Evolutionary conservation across 352 stramenopile genomes (phyloP).

Genomic region (Globisporangium spinosum): DNA sequence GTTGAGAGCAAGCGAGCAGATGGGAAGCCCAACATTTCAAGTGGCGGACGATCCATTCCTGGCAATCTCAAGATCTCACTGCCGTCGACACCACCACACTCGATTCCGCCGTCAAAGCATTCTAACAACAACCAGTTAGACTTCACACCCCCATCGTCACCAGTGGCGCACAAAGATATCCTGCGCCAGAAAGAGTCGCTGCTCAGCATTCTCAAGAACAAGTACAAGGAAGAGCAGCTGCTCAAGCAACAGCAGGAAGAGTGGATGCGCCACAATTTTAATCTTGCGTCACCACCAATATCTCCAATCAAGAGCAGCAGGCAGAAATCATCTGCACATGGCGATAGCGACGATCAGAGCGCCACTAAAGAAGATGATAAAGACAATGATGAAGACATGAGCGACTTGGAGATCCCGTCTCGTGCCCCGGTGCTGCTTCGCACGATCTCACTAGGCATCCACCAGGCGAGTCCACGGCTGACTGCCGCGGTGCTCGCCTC

Average conservation of each 20-base stretch:
- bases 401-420: constrained; percentile 22
- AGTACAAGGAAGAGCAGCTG: constrained; percentile 58
- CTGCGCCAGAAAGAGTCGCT: constrained; percentile 54
- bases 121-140: constrained; percentile 22
- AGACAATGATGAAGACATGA: constrained; percentile 14
- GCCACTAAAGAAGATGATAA: constrained; percentile 10
- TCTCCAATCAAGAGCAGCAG: constrained; percentile 26
- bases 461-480: constrained; percentile 40
- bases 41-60: background rate
- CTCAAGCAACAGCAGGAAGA: constrained; percentile 73
- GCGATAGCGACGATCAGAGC: background rate
- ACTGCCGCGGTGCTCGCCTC: constrained; percentile 47
- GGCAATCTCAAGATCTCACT: constrained; percentile 14
- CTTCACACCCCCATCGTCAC: constrained; percentile 51
- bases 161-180: constrained; percentile 61
- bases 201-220: constrained; percentile 56
- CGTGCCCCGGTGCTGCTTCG: constrained; percentile 35
- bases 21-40: background rate
- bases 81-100: background rate
- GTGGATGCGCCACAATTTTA: constrained; percentile 54
- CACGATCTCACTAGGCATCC: constrained; percentile 41
- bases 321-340: background rate
- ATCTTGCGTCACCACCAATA: constrained; percentile 24
- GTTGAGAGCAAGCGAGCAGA: background rate
- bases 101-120: background rate